Percentiles rank a stretch among this genome's conserved stretches.
phyloP scores from a whole-genome alignment of 225 moss, liverwort and hornwort genomes.

The Marchantia polymorpha region DNA sequence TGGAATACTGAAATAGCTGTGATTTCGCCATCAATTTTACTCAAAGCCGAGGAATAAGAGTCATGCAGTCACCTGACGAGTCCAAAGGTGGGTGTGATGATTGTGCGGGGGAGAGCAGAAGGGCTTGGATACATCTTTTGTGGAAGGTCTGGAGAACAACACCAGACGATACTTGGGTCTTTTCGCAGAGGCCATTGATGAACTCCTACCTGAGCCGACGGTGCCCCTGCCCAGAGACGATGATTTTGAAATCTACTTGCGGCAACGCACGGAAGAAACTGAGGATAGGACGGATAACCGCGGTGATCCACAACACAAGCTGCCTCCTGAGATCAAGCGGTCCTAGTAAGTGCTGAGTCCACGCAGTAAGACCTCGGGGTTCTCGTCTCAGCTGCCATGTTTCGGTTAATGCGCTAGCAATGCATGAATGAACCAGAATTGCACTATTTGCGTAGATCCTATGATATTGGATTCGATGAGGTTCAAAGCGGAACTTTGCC shows the following conservation, averaged over 20 bases:
- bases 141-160: slow-evolving; percentile 67
- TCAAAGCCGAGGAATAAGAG: background rate
- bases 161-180: slow-evolving; percentile 79
- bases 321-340: slow-evolving; percentile 89
- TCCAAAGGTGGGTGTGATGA: background rate
- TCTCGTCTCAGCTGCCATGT: too few relatives aligned
- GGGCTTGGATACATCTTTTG: slow-evolving; percentile 51
- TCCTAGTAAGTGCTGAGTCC: slow-evolving; percentile 53
- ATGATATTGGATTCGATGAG: too few relatives aligned
- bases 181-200: slow-evolving; percentile 86
- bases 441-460: too few relatives aligned
- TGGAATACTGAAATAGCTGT: background rate
- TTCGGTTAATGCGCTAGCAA: too few relatives aligned
- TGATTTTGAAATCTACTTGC: slow-evolving; percentile 71
- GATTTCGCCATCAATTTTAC: background rate
- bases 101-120: slow-evolving; percentile 48
- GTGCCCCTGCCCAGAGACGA: slow-evolving; percentile 70
- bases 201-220: slow-evolving; percentile 72
- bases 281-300: slow-evolving; percentile 52
- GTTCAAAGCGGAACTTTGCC: too few relatives aligned
- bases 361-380: too few relatives aligned
- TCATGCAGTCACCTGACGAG: background rate
- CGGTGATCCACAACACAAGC: slow-evolving; percentile 65
- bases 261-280: slow-evolving; percentile 78
- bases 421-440: too few relatives aligned